Base-by-base conservation (phyloP, 192 early-diverging fungal genomes). In the Funneliformis mosseae region DNA sequence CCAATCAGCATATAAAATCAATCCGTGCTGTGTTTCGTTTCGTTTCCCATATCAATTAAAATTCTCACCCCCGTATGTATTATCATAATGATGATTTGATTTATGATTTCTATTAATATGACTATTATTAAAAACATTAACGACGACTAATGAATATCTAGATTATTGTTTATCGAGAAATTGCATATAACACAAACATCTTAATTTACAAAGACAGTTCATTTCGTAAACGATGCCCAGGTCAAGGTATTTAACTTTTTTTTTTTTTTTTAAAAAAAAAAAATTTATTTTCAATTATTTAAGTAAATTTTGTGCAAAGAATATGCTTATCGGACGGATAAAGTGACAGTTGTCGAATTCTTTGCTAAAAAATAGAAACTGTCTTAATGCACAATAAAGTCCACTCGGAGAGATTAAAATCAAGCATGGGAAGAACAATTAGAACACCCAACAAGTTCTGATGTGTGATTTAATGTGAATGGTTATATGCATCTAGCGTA, bases 361-460 rank as follows among this genome's bases (percentile, higher is more conserved):
- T 5, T 16, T 55, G 21, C 4, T 21, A 18, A 14, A 55, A 21
- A 21, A 21, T 55, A 33, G 50, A 18, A 16, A 55, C 21, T 16
- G 21, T 18, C 5, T 55, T 55, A 6, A 55, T 55, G 7, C 50
- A 6, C 5, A 55, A 55, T 55, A 1, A 55, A 55, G 4, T 6
- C 7, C 18, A 1, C 18, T 16, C 50, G 18, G 5, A 21, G 16
- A 55, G 2, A 6, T 21, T 55, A 55, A 55, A 55, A 55, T 7
- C 5, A 55, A n/a, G 74, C 74, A 27, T 76, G 74, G 74, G 46
- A 28, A 12, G 74, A 76, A 14, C 46, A 61, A 33, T 48, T 76
- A 16, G 48, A 76, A 11, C 16, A 27, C 7, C 55, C 74, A 5
- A 48, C 43, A 33, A 16, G 39, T 5, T 42, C 74, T 23, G 74